Evolutionary conservation across 768 basidiomycete species (phyloP).

Genomic region (Austroboletus festivus): DNA sequence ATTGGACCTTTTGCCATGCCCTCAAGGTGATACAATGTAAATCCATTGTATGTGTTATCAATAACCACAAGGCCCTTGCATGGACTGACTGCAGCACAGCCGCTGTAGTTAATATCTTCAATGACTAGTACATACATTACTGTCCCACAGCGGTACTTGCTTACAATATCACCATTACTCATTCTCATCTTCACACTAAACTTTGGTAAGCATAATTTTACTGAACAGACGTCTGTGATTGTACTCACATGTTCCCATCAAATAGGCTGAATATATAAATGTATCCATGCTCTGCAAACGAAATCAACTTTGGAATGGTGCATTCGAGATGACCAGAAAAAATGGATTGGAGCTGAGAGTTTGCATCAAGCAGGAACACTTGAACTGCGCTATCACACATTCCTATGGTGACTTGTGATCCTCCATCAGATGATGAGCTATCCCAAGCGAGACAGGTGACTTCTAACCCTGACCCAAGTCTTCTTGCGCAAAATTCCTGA

Average conservation of each 20-base stretch:
- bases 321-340: background rate
- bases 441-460: slow-evolving; percentile 8
- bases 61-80: background rate
- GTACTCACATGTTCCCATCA: slow-evolving; percentile 9
- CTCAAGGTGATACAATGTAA: slow-evolving; percentile 4
- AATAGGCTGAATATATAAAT: slow-evolving; percentile 7
- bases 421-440: background rate
- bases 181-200: background rate
- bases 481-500: slow-evolving; percentile 9
- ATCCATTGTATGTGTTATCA: slow-evolving; percentile 5
- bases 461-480: slow-evolving; percentile 9
- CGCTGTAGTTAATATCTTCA: background rate
- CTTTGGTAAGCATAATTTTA: background rate
- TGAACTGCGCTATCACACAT: slow-evolving; percentile 3
- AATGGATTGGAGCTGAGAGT: slow-evolving; percentile 3
- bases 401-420: background rate
- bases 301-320: slow-evolving; percentile 1
- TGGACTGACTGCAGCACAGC: background rate
- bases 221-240: background rate
- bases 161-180: background rate
- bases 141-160: slow-evolving; percentile 1
- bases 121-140: slow-evolving; percentile 7
- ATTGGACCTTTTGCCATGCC: no score
- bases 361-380: slow-evolving; percentile 4
- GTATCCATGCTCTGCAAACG: background rate